Percentiles rank a stretch among this genome's conserved stretches.
Evolutionary conservation across 2,329 filamentous ascomycete species (phyloP).

Genomic region (Phialophora tarda): DNA sequence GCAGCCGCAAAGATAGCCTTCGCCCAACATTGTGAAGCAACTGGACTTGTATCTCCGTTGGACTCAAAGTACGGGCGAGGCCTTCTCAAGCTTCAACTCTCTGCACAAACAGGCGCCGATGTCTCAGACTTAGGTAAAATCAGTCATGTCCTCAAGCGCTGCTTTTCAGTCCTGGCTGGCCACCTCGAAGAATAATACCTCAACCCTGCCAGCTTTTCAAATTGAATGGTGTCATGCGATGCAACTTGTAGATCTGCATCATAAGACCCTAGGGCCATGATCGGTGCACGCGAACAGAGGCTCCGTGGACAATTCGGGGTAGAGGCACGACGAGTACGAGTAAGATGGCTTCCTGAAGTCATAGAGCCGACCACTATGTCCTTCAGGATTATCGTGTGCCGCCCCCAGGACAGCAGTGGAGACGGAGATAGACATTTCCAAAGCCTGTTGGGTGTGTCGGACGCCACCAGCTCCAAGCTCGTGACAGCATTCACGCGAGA

Average conservation of each 20-base stretch:
- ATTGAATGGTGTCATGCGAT: slow-evolving; percentile 13
- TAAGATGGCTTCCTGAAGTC: slow-evolving; percentile 4
- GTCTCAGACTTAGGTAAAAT: neutral
- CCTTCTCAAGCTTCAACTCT: neutral
- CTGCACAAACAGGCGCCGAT: neutral
- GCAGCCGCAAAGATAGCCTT: slow-evolving; percentile 22
- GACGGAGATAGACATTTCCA: slow-evolving; percentile 4
- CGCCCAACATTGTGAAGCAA: neutral
- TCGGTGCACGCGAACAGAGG: neutral
- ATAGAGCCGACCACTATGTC: neutral
- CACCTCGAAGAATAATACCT: neutral
- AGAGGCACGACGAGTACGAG: neutral
- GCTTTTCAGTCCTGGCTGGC: slow-evolving; percentile 4
- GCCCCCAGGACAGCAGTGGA: slow-evolving; percentile 21
- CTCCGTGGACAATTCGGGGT: slow-evolving; percentile 9
- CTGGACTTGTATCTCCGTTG: neutral
- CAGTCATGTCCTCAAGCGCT: neutral
- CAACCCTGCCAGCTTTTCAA: neutral
- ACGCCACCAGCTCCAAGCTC: neutral
- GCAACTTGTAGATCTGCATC: slow-evolving; percentile 9
- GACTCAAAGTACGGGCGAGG: neutral
- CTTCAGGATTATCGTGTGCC: slow-evolving; percentile 19
- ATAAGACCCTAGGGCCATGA: neutral
- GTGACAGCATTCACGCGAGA: slow-evolving; percentile 14
- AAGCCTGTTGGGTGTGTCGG: neutral